Conservation (phyloP, 495 filamentous ascomycete genomes). For the Tuber calosporum region DNA sequence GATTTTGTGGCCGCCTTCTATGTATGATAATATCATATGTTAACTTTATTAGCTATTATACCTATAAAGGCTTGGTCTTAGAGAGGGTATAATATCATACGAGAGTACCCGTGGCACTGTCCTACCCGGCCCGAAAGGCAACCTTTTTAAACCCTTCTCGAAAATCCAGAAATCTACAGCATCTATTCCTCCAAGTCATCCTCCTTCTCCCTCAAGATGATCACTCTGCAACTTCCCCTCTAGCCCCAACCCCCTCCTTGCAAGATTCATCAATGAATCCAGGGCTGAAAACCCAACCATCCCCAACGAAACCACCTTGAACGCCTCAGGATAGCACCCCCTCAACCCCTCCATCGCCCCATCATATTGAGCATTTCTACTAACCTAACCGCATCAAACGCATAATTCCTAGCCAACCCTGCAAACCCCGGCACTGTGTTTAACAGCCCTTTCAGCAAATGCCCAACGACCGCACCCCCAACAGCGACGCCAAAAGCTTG, state of each 20-base stretch:
- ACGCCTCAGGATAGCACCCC: slow-evolving; percentile 51
- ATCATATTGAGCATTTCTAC: slow-evolving; percentile 53
- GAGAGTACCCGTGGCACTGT: not conserved
- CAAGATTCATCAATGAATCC: slow-evolving; percentile 47
- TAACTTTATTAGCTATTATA: no score
- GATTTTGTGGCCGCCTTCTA: not conserved
- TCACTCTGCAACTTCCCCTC: slow-evolving; percentile 48
- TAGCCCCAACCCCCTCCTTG: slow-evolving; percentile 50
- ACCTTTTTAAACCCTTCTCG: not conserved
- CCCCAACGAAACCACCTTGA: slow-evolving; percentile 53
- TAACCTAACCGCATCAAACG: slow-evolving; percentile 52
- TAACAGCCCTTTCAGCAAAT: slow-evolving; percentile 50
- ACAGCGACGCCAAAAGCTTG: slow-evolving; percentile 47
- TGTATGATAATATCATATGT: no score
- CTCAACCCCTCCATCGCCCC: slow-evolving; percentile 46
- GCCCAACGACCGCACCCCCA: slow-evolving; percentile 52
- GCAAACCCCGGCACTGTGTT: slow-evolving; percentile 45
- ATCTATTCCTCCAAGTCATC: not conserved
- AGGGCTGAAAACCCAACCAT: slow-evolving; percentile 49
- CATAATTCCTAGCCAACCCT: slow-evolving; percentile 46
- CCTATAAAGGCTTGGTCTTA: not conserved
- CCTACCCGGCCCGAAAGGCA: not conserved
- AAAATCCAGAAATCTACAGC: not conserved
- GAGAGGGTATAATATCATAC: no score
- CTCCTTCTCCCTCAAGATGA: slow-evolving; percentile 43